These are phyloP conservation scores for Aspergillus aculeatus DNA, from an alignment of 2,329 filamentous ascomycete species.

Conservation along the genomic window DNA sequence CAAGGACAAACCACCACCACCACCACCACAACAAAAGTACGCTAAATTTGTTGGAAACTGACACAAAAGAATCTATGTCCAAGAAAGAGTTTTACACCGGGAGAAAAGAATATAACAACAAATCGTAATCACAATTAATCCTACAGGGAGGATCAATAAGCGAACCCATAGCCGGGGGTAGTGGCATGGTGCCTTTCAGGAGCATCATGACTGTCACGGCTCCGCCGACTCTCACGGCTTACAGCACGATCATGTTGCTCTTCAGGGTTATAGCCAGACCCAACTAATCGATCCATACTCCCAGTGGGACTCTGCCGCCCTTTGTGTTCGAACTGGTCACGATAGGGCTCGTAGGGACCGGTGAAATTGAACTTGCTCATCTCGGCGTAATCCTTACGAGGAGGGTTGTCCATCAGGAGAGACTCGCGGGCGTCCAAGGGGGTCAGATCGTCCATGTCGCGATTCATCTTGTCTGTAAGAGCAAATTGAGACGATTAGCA, in stretches of 20 bases:
- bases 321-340: slow-evolving; percentile 29
- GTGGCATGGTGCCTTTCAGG: slow-evolving; percentile 32
- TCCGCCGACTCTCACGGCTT: slow-evolving; percentile 27
- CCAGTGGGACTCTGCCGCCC: slow-evolving; percentile 26
- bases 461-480: slow-evolving; percentile 68
- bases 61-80: slow-evolving; percentile 10
- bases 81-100: not conserved
- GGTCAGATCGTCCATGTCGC: slow-evolving; percentile 78
- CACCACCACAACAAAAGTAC: slow-evolving; percentile 17
- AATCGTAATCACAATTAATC: slow-evolving; percentile 4
- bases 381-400: slow-evolving; percentile 34
- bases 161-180: slow-evolving; percentile 35
- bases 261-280: slow-evolving; percentile 28
- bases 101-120: slow-evolving; percentile 11
- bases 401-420: slow-evolving; percentile 67
- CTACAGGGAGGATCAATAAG: slow-evolving; percentile 24
- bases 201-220: slow-evolving; percentile 26
- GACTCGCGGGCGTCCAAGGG: slow-evolving; percentile 71
- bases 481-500: slow-evolving; percentile 12
- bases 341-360: slow-evolving; percentile 42
- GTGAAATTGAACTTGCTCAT: slow-evolving; percentile 44
- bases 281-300: slow-evolving; percentile 38
- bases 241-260: slow-evolving; percentile 25
- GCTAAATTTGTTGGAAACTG: slow-evolving; percentile 23
- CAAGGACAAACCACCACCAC: slow-evolving; percentile 8